Percentiles rank a stretch among this genome's conserved stretches.
These are phyloP conservation scores for Cerrena zonata DNA, from an alignment of 1,284 basidiomycete species.

Conservation along the genomic window DNA sequence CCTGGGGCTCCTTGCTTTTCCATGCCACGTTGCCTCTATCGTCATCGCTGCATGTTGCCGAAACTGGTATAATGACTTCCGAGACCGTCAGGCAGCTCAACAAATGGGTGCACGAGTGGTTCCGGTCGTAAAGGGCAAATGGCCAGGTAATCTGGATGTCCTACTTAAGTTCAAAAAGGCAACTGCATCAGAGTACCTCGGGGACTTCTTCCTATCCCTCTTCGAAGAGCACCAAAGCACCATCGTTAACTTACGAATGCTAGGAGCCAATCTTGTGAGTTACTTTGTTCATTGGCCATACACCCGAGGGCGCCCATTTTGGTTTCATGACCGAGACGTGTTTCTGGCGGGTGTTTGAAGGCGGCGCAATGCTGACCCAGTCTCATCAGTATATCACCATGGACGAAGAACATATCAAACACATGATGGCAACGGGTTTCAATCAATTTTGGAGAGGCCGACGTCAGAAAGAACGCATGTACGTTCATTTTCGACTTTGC, in stretches of 20 bases:
- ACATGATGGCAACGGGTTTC: slow-evolving; percentile 62
- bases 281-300: background rate
- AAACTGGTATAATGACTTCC: slow-evolving; percentile 29
- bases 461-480: slow-evolving; percentile 60
- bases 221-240: slow-evolving; percentile 65
- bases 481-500: slow-evolving; percentile 19
- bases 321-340: background rate
- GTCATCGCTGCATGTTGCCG: slow-evolving; percentile 35
- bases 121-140: slow-evolving; percentile 56
- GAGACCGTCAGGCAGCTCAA: slow-evolving; percentile 38
- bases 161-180: slow-evolving; percentile 49
- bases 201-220: slow-evolving; percentile 55
- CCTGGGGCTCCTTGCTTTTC: slow-evolving; percentile 30
- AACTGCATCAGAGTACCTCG: slow-evolving; percentile 52
- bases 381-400: slow-evolving; percentile 56
- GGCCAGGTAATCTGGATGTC: slow-evolving; percentile 70
- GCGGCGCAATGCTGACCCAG: background rate
- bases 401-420: slow-evolving; percentile 65
- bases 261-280: slow-evolving; percentile 62
- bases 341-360: background rate
- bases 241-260: slow-evolving; percentile 58
- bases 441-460: slow-evolving; percentile 58
- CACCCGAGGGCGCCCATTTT: background rate
- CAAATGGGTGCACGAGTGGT: slow-evolving; percentile 46
- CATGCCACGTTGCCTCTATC: slow-evolving; percentile 37